Base-by-base conservation (phyloP, 2,329 filamentous ascomycete species). In the Trichoderma koningiopsis region DNA sequence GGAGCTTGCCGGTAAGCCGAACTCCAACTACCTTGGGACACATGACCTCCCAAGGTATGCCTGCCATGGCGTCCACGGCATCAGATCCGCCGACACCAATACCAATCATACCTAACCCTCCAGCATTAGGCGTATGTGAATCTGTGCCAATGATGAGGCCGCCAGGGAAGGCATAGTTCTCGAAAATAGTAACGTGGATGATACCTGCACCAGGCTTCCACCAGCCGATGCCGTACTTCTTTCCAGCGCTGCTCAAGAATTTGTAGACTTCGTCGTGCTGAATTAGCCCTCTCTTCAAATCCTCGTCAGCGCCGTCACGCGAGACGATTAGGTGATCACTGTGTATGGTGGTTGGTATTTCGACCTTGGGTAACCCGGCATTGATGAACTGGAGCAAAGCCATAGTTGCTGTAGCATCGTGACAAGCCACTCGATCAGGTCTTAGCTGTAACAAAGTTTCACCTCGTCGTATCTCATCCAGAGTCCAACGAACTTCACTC, bases 181-280 rank as follows among this genome's bases (percentile, higher is more conserved):
- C 96, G 70, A 98, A 89, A 72, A 98, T 84, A 79, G 98, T 98
- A 87, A 98, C 95, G 86, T 99, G 96, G 77, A 99, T 99, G 81
- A 98, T 99, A 88, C 96, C 96, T 80, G 95, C 97, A 76, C 96
- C 96, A 73, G 96, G 96, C 83, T 89, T 93, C 96, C 96, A 99
- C 91, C 98, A 98, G 86, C 96, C 96, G 82, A 98, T 98, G 88
- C 97, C 95, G 88, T 98, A 99, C 87, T 98, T 99, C 79, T 94
- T 94, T 82, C 95, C 98, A 74, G 95, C 92, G 72, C 90, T 90
- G 71, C 94, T 88, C 79, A 99, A 85, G 88, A 99, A 99, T 84
- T 98, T 92, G 85, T 98, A 99, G 76, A 99, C 96, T 84, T 98
- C 95, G 88, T 96, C 97, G 91, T 98, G 37, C 37, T 40, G 37